Conservation (phyloP, 2,329 filamentous ascomycete species). For the Chaetomium globosum region DNA sequence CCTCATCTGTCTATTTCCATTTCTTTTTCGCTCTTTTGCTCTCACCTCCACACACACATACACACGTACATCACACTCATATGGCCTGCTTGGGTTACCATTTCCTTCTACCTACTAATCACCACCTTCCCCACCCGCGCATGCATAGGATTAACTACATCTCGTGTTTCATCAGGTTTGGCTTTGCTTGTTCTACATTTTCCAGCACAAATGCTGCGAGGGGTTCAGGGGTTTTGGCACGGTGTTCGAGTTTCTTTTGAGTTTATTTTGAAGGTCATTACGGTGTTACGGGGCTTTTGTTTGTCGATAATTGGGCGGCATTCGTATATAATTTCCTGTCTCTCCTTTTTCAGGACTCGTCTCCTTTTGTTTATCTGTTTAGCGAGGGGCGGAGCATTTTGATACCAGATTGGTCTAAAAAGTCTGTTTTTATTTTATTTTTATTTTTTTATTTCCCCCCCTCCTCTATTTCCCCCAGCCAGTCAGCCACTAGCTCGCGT, state of each 20-base stretch:
- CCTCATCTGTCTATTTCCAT: conserved; percentile 2
- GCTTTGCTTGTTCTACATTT: neutral
- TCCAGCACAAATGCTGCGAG: neutral
- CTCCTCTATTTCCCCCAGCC: neutral
- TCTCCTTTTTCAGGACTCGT: conserved; percentile 9
- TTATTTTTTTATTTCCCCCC: neutral
- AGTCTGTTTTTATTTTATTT: neutral
- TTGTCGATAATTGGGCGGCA: conserved; percentile 9
- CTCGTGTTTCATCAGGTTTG: conserved; percentile 1
- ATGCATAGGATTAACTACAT: neutral
- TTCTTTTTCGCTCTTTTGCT: neutral
- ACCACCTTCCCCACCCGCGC: neutral
- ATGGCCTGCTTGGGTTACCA: neutral
- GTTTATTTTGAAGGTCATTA: neutral
- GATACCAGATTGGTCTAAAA: conserved; percentile 23
- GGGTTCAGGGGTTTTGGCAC: neutral
- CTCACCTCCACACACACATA: no score
- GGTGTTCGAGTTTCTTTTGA: neutral
- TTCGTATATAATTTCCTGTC: conserved; percentile 8
- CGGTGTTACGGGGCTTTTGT: conserved; percentile 1
- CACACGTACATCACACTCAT: neutral
- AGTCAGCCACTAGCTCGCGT: conserved; percentile 10
- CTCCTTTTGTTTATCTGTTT: conserved; percentile 3
- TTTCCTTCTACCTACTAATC: neutral
- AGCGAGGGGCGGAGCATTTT: conserved; percentile 16